A percentile compares a stretch with the other conserved stretches of the same genome.
Evolutionary conservation across 495 filamentous ascomycete genomes (phyloP).

Genomic region (Hypoxylon lenormandii): DNA sequence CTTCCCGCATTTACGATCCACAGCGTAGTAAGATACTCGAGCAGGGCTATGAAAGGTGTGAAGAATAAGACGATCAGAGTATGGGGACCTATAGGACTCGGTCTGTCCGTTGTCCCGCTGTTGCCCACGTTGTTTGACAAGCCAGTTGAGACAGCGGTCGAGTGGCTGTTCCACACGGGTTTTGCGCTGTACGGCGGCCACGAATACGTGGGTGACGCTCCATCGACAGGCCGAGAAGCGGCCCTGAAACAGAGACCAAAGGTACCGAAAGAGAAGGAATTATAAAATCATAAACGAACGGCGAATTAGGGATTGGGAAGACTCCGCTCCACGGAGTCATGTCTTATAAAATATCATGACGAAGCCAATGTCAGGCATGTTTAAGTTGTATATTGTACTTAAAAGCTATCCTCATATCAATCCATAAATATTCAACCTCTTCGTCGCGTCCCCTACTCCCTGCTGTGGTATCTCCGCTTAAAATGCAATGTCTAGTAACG

Average conservation of each 20-base stretch:
- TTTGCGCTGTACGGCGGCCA: constrained; percentile 77
- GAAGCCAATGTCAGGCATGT: constrained; percentile 1
- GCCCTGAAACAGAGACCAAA: constrained; percentile 61
- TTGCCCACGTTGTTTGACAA: constrained; percentile 91
- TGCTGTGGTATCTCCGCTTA: constrained; percentile 34
- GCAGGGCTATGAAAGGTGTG: constrained; percentile 78
- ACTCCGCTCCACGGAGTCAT: constrained; percentile 25
- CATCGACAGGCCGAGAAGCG: constrained; percentile 67
- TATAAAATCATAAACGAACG: constrained; percentile 44
- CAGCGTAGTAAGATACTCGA: constrained; percentile 86
- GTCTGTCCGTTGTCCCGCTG: constrained; percentile 86
- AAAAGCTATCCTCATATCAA: constrained; percentile 18
- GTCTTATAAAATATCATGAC: constrained; percentile 6
- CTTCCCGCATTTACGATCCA: constrained; percentile 96
- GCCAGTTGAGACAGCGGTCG: constrained; percentile 88
- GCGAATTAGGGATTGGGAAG: not conserved
- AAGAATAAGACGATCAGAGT: constrained; percentile 80
- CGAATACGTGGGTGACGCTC: constrained; percentile 63
- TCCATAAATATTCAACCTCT: constrained; percentile 16
- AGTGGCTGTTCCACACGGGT: constrained; percentile 86
- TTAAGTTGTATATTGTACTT: constrained; percentile 17
- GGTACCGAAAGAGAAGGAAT: constrained; percentile 66
- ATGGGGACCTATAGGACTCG: constrained; percentile 91
- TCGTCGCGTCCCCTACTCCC: constrained; percentile 1
- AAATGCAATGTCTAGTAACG: constrained; percentile 41